A percentile compares a stretch with the other conserved stretches of the same genome.
These are phyloP conservation scores for Buxus sempervirens DNA, from an alignment of 164 flowering plant genomes.

Conservation along the genomic window DNA sequence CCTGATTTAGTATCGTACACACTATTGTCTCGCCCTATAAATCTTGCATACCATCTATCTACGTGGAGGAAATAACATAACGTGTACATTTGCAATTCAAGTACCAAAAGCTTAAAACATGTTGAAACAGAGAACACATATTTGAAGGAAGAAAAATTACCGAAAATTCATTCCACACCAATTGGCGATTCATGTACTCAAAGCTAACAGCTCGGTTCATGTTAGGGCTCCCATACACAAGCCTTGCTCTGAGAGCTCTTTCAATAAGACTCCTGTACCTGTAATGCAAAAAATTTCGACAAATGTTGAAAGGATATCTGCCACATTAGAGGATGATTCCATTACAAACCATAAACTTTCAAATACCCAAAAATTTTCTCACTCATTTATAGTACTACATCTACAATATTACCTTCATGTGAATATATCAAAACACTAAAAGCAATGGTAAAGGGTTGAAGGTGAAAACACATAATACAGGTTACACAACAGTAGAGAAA, in stretches of 20 bases:
- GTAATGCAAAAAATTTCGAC: constrained; percentile 19
- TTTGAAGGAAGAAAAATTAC: constrained; percentile 32
- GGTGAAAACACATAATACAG: no score
- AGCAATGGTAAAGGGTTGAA: no score
- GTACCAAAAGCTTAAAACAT: no score
- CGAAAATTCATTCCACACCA: constrained; percentile 99
- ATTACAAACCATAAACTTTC: background rate
- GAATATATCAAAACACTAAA: no score
- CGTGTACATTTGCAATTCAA: no score
- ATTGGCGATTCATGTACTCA: constrained; percentile 98
- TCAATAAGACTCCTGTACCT: constrained; percentile 90
- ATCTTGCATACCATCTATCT: background rate
- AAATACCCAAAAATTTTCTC: background rate
- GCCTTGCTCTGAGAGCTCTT: constrained; percentile 84
- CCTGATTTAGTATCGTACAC: background rate
- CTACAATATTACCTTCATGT: no score
- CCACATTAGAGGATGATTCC: background rate
- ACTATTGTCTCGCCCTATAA: background rate
- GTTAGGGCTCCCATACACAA: constrained; percentile 87
- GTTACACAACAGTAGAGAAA: no score
- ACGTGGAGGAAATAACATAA: no score
- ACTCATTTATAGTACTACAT: background rate
- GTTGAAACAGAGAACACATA: background rate
- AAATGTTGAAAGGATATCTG: background rate
- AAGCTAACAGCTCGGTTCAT: constrained; percentile 98